Evolutionary conservation across 1,284 basidiomycete genomes (phyloP).

Genomic region (Anthracocystis setariae): DNA sequence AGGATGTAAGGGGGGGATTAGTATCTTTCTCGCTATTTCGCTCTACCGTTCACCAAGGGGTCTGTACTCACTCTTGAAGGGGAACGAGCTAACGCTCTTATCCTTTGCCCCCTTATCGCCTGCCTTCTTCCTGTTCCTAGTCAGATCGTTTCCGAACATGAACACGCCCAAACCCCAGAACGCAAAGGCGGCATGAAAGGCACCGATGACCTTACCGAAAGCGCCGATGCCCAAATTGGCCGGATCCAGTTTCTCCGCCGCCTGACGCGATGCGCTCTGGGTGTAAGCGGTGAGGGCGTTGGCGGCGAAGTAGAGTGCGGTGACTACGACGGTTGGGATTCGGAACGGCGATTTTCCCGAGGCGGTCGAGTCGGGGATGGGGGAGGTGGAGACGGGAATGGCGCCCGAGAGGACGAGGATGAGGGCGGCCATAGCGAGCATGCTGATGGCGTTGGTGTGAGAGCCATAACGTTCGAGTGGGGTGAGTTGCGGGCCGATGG

Average conservation of each 20-base stretch:
- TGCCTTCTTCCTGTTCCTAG: constrained; percentile 44
- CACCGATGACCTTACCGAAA: constrained; percentile 37
- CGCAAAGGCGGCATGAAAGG: constrained; percentile 27
- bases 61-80: constrained; percentile 39
- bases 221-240: constrained; percentile 38
- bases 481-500: constrained; percentile 46
- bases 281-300: constrained; percentile 35
- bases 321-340: constrained; percentile 41
- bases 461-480: constrained; percentile 41
- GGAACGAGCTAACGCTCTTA: constrained; percentile 67
- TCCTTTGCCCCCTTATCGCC: constrained; percentile 36
- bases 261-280: constrained; percentile 16
- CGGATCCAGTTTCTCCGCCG: constrained; percentile 7
- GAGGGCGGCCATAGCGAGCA: constrained; percentile 36
- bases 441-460: constrained; percentile 40
- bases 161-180: constrained; percentile 49
- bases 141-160: constrained; percentile 48
- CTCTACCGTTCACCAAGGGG: no score
- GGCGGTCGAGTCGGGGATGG: constrained; percentile 34
- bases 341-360: constrained; percentile 37
- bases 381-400: constrained; percentile 40
- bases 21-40: no score
- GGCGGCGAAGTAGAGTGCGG: constrained; percentile 36
- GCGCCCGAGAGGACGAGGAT: constrained; percentile 43
- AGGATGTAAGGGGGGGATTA: no score